A percentile compares a stretch with the other conserved stretches of the same genome.
Conservation (phyloP, 2,329 filamentous ascomycete species). For the Pseudopyrenochaeta lycopersici region DNA sequence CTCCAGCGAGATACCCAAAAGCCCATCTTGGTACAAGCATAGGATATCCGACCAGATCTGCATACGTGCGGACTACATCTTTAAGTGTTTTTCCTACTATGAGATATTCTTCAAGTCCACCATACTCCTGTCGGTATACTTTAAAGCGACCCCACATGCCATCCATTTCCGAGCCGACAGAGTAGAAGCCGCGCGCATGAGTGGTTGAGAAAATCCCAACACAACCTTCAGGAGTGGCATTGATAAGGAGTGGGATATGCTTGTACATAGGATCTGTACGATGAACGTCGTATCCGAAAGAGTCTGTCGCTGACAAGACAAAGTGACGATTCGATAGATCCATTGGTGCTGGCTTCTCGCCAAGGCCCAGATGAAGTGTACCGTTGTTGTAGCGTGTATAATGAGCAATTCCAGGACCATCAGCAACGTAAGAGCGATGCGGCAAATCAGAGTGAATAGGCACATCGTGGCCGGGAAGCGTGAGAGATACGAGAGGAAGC, state of each 20-base stretch:
- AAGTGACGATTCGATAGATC: constrained; percentile 74
- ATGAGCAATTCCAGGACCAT: constrained; percentile 69
- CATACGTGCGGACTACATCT: constrained; percentile 72
- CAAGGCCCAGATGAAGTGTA: constrained; percentile 74
- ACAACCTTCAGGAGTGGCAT: constrained; percentile 69
- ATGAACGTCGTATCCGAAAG: constrained; percentile 77
- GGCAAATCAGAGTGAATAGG: constrained; percentile 70
- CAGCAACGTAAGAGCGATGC: constrained; percentile 71
- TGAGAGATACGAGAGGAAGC: constrained; percentile 65
- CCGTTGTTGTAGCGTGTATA: constrained; percentile 70
- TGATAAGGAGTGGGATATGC: constrained; percentile 77
- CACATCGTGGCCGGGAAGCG: constrained; percentile 58
- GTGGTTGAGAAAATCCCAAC: constrained; percentile 74
- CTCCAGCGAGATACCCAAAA: constrained; percentile 76
- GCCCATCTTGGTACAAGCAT: constrained; percentile 75
- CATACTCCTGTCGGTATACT: constrained; percentile 75
- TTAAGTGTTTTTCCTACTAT: constrained; percentile 72
- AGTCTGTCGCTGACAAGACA: constrained; percentile 73
- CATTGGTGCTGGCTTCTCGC: constrained; percentile 78
- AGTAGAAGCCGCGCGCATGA: constrained; percentile 70
- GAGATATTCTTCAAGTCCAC: constrained; percentile 75
- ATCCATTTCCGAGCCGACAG: constrained; percentile 76
- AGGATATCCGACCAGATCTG: constrained; percentile 73
- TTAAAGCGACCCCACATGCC: constrained; percentile 80
- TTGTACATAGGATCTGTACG: constrained; percentile 78